Evolutionary conservation across 2,329 filamentous ascomycete species (phyloP).

Genomic region (Phyllosticta citrichinensis): DNA sequence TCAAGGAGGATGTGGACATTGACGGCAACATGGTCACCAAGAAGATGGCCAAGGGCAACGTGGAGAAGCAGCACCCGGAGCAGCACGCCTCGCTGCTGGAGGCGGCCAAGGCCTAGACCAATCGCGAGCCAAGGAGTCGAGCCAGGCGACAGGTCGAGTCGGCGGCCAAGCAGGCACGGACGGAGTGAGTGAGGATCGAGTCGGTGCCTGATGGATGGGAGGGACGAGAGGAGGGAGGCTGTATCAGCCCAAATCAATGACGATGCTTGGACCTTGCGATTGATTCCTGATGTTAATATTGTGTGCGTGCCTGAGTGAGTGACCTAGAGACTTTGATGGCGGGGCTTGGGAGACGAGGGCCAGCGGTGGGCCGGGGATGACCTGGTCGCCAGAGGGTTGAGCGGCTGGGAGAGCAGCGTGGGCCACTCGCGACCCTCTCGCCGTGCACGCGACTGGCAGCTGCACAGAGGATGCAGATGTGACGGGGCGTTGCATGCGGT

Average conservation of each 20-base stretch:
- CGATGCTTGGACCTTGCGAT: neutral
- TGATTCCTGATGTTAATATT: neutral
- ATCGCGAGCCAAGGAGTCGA: neutral
- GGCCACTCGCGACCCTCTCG: neutral
- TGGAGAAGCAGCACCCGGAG: conserved; percentile 30
- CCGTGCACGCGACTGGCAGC: neutral
- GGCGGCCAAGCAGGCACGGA: neutral
- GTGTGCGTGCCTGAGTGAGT: neutral
- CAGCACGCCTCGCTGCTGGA: conserved; percentile 27
- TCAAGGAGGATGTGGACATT: conserved; percentile 31
- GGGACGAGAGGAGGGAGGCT: too few species aligned
- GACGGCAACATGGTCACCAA: conserved; percentile 34
- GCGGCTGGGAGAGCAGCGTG: neutral
- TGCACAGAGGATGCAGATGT: neutral
- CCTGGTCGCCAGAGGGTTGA: neutral
- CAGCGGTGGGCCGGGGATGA: neutral
- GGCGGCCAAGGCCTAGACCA: conserved; percentile 14
- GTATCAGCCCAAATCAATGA: neutral
- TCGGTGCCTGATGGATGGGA: neutral
- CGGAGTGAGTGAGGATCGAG: neutral
- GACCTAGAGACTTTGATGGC: neutral
- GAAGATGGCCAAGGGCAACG: conserved; percentile 32
- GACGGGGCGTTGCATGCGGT: neutral
- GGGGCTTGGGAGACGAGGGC: neutral
- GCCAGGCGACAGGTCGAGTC: neutral